Evolutionary conservation across 2,329 filamentous ascomycete genomes (phyloP).

Genomic region (Colletotrichum tofieldiae): DNA sequence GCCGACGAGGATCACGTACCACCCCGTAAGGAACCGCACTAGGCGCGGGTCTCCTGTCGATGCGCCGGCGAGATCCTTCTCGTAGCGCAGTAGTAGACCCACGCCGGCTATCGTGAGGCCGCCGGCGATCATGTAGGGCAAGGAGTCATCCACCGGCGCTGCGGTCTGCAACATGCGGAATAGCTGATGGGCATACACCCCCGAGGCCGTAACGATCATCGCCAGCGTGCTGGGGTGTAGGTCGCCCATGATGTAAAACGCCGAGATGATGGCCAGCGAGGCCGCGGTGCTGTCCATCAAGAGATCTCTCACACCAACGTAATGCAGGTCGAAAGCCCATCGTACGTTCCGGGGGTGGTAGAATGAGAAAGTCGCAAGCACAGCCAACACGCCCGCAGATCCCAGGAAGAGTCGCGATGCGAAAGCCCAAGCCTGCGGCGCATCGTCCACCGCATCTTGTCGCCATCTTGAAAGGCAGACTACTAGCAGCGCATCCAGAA

Average conservation of each 20-base stretch:
- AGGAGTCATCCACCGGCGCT: conserved; percentile 21
- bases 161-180: conserved; percentile 25
- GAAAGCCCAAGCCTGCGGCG: conserved; percentile 45
- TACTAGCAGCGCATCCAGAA: conserved; percentile 52
- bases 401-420: conserved; percentile 46
- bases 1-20: conserved; percentile 38
- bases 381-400: conserved; percentile 46
- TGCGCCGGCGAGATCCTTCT: conserved; percentile 28
- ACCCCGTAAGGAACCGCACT: conserved; percentile 31
- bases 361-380: conserved; percentile 50
- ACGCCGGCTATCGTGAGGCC: conserved; percentile 32
- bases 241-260: conserved; percentile 48
- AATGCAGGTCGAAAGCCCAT: conserved; percentile 51
- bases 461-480: conserved; percentile 48
- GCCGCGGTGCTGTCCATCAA: conserved; percentile 49
- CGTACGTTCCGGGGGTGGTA: conserved; percentile 48
- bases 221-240: conserved; percentile 50
- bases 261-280: conserved; percentile 46
- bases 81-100: conserved; percentile 42
- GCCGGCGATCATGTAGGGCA: conserved; percentile 23
- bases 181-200: conserved; percentile 47
- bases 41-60: conserved; percentile 17
- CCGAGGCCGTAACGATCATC: conserved; percentile 46
- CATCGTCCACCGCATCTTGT: conserved; percentile 47
- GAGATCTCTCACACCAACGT: conserved; percentile 50